phyloP scores from a whole-genome alignment of 2,329 filamentous ascomycete species.

The Neofusicoccum laricinum region DNA sequence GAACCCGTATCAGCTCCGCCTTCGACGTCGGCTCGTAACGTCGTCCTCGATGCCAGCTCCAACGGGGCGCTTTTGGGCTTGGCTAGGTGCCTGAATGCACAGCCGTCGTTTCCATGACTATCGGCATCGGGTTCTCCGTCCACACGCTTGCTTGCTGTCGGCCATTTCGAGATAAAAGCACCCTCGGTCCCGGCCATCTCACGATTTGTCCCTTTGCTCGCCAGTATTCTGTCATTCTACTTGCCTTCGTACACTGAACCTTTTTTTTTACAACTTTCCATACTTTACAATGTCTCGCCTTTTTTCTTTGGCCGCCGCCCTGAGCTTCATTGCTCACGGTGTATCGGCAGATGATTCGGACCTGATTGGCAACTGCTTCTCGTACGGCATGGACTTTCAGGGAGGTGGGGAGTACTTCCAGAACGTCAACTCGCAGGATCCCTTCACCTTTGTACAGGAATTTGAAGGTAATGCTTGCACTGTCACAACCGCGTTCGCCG shows the following conservation, averaged over 20 bases:
- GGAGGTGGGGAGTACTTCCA: slow-evolving; percentile 41
- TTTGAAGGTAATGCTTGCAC: slow-evolving; percentile 28
- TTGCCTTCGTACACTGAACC: neutral
- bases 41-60: neutral
- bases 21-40: neutral
- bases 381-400: slow-evolving; percentile 38
- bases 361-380: slow-evolving; percentile 19
- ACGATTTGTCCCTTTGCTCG: neutral
- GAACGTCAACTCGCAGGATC: slow-evolving; percentile 36
- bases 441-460: slow-evolving; percentile 41
- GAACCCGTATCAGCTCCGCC: neutral
- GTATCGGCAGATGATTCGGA: slow-evolving; percentile 12
- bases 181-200: neutral
- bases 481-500: neutral
- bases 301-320: slow-evolving; percentile 14
- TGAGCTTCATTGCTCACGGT: slow-evolving; percentile 18
- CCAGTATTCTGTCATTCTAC: neutral
- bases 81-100: neutral
- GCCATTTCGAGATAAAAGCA: neutral
- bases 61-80: neutral
- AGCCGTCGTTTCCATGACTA: neutral
- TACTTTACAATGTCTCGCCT: neutral
- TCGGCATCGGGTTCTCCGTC: neutral
- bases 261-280: neutral
- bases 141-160: neutral